These are phyloP conservation scores for Ustilago shanxiensis DNA, from an alignment of 1,284 basidiomycete species.

Conservation along the genomic window DNA sequence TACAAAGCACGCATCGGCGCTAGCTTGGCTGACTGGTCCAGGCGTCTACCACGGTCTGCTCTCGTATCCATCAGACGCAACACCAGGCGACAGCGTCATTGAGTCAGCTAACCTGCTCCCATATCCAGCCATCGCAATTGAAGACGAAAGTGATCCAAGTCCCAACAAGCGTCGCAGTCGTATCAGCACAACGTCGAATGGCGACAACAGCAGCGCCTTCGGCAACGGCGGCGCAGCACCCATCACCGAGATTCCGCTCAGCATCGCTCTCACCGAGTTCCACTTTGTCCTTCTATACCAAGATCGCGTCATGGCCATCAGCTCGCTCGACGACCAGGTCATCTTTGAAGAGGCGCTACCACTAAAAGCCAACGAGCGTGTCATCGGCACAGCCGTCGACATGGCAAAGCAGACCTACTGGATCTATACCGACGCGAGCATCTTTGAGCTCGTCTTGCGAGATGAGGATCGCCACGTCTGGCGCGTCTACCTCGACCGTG, in stretches of 20 bases:
- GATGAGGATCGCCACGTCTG: conserved; percentile 96
- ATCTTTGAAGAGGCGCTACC: conserved; percentile 81
- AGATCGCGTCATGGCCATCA: conserved; percentile 83
- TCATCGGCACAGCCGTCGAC: conserved; percentile 74
- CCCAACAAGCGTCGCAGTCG: conserved; percentile 27
- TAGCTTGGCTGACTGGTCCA: conserved; percentile 57
- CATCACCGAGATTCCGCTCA: conserved; percentile 71
- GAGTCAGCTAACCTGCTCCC: conserved; percentile 76
- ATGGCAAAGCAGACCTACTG: conserved; percentile 90
- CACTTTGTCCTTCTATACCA: conserved; percentile 89
- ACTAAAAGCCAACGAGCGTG: conserved; percentile 57
- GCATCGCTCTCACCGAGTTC: conserved; percentile 88
- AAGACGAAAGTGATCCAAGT: conserved; percentile 23
- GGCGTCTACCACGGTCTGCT: conserved; percentile 64
- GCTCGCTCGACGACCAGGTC: conserved; percentile 82
- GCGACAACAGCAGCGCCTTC: conserved; percentile 24
- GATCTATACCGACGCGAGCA: conserved; percentile 89
- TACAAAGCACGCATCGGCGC: conserved; percentile 15
- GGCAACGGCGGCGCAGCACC: conserved; percentile 16
- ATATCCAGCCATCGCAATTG: conserved; percentile 55
- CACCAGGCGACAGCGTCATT: conserved; percentile 78
- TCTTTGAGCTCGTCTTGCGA: conserved; percentile 87
- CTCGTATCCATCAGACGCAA: conserved; percentile 68
- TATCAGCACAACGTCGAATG: conserved; percentile 29
- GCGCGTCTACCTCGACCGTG: conserved; percentile 87